These are phyloP conservation scores for Tolypocladium tropicale DNA, from an alignment of 2,329 filamentous ascomycete genomes.

Conservation along the genomic window DNA sequence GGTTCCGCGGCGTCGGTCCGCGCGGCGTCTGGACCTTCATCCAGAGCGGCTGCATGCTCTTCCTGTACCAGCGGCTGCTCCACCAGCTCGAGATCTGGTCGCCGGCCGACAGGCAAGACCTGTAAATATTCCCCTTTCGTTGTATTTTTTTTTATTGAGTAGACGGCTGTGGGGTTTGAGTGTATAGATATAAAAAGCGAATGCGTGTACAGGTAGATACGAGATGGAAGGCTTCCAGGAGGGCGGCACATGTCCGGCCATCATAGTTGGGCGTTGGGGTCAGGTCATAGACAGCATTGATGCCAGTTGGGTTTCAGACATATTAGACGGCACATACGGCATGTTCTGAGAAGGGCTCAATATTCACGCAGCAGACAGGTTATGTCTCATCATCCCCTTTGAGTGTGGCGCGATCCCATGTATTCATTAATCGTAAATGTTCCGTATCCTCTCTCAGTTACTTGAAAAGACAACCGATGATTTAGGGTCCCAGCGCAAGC, in stretches of 20 bases:
- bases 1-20: conserved; percentile 91
- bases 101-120: conserved; percentile 18
- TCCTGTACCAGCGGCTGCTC: conserved; percentile 83
- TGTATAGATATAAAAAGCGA: conserved; percentile 1
- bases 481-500: neutral
- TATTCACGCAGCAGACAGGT: conserved; percentile 5
- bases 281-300: conserved; percentile 10
- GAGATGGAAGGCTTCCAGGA: conserved; percentile 13
- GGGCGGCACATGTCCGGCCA: conserved; percentile 7
- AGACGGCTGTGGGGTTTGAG: neutral
- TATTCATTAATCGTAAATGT: neutral
- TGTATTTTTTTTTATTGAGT: neutral
- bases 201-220: conserved; percentile 5
- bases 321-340: conserved; percentile 14
- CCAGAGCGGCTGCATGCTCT: conserved; percentile 93
- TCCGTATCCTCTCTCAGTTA: neutral
- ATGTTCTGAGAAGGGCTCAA: conserved; percentile 14
- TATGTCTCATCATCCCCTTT: neutral
- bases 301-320: conserved; percentile 1
- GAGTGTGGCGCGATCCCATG: neutral
- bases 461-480: neutral
- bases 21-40: conserved; percentile 94
- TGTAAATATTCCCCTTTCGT: conserved; percentile 8
- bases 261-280: conserved; percentile 20
- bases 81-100: conserved; percentile 56